A percentile compares a stretch with the other conserved stretches of the same genome.
Conservation (phyloP, 495 filamentous ascomycete species). For the Hypoxylon fuscum region DNA sequence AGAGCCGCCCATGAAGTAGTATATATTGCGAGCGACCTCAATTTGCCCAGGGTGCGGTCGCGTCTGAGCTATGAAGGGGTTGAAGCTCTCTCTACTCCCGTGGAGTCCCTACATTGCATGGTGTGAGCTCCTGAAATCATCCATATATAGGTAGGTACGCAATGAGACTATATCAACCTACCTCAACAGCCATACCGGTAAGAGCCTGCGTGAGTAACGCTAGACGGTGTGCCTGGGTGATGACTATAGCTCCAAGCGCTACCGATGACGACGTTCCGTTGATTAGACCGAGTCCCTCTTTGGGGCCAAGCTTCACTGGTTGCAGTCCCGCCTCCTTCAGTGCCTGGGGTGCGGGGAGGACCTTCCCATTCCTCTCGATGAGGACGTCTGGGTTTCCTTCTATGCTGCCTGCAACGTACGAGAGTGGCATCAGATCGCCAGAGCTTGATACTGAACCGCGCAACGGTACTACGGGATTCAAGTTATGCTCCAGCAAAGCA, state of each 20-base stretch:
- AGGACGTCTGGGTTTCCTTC: slow-evolving; percentile 65
- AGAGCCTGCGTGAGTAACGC: slow-evolving; percentile 67
- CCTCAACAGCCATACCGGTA: slow-evolving; percentile 58
- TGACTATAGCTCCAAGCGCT: slow-evolving; percentile 59
- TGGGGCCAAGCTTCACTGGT: slow-evolving; percentile 62
- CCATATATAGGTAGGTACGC: not conserved
- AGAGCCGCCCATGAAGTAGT: slow-evolving; percentile 56
- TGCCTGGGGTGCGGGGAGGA: slow-evolving; percentile 55
- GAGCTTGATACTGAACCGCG: slow-evolving; percentile 74
- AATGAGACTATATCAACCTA: slow-evolving; percentile 8
- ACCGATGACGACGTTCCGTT: slow-evolving; percentile 71
- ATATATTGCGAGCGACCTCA: slow-evolving; percentile 65
- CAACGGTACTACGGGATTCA: slow-evolving; percentile 67
- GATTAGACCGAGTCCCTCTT: slow-evolving; percentile 70
- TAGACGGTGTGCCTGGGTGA: slow-evolving; percentile 66
- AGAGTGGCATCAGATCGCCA: slow-evolving; percentile 70
- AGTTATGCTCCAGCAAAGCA: slow-evolving; percentile 55
- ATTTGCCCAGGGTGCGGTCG: slow-evolving; percentile 71
- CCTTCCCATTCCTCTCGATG: slow-evolving; percentile 45
- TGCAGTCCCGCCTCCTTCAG: slow-evolving; percentile 50
- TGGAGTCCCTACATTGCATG: slow-evolving; percentile 47
- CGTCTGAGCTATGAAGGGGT: slow-evolving; percentile 66
- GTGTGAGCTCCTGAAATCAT: not conserved
- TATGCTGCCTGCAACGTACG: slow-evolving; percentile 67
- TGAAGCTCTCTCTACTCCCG: slow-evolving; percentile 64